Conservation (phyloP, 1,284 basidiomycete genomes). For the Thecaphora thlaspeos region DNA sequence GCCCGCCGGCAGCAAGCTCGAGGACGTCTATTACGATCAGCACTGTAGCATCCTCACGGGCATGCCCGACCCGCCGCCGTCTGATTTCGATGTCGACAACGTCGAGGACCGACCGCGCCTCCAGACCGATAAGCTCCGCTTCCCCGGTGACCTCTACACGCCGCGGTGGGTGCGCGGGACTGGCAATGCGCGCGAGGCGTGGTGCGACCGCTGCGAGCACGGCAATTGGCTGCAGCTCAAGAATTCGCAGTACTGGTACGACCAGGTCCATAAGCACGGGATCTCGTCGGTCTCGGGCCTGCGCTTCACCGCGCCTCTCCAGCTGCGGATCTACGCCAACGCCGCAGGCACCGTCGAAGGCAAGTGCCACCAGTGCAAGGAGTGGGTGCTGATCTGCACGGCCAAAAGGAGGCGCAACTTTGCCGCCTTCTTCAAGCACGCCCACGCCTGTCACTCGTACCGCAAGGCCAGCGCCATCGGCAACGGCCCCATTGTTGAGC, state of each 20-base stretch:
- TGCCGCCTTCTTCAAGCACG: constrained; percentile 44
- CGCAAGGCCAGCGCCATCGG: constrained; percentile 33
- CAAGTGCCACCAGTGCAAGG: constrained; percentile 42
- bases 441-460: constrained; percentile 35
- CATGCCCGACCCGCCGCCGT: constrained; percentile 27
- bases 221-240: constrained; percentile 48
- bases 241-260: constrained; percentile 48
- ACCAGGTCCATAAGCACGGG: constrained; percentile 45
- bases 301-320: constrained; percentile 38
- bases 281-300: constrained; percentile 39
- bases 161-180: constrained; percentile 42
- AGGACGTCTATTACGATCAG: constrained; percentile 43
- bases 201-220: constrained; percentile 42
- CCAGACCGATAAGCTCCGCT: constrained; percentile 45
- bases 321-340: constrained; percentile 37
- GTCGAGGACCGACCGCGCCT: constrained; percentile 31
- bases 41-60: constrained; percentile 32
- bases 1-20: constrained; percentile 33
- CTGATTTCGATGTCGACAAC: constrained; percentile 34
- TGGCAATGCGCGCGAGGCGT: constrained; percentile 41
- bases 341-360: constrained; percentile 37
- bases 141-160: constrained; percentile 42
- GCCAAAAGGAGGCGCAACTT: constrained; percentile 39
- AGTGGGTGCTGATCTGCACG: constrained; percentile 45
- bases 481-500: constrained; percentile 37